Evolutionary conservation across 768 basidiomycete species (phyloP).

Genomic region (Suillus sp.): DNA sequence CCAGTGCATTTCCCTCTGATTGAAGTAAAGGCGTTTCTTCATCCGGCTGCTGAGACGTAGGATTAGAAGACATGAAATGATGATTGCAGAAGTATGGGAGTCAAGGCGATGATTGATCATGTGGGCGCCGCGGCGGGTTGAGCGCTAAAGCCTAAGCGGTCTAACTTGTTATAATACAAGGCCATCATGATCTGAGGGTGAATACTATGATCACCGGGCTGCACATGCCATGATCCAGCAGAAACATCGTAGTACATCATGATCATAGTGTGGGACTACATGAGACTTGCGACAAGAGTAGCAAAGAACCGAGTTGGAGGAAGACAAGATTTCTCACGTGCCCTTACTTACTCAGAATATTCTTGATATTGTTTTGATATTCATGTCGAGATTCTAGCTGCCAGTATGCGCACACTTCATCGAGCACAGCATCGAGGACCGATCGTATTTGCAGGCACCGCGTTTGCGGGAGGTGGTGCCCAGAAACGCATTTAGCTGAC

Average conservation of each 20-base stretch:
- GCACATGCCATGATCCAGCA: too few species aligned
- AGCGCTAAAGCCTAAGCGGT: neutral
- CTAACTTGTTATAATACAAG: neutral
- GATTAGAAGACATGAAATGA: slow-evolving; percentile 11
- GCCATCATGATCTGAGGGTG: neutral
- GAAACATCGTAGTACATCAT: too few species aligned
- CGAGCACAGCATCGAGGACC: neutral
- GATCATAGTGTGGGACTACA: too few species aligned
- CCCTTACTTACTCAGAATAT: too few species aligned
- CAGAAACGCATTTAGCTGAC: neutral
- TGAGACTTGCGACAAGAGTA: too few species aligned
- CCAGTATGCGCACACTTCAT: neutral
- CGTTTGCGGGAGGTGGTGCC: neutral
- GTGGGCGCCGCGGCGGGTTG: neutral
- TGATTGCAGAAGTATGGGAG: neutral
- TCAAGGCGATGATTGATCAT: neutral
- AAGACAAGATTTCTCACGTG: too few species aligned
- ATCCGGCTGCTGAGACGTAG: slow-evolving; percentile 33
- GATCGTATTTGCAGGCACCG: neutral
- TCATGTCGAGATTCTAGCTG: too few species aligned
- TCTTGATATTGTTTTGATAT: too few species aligned
- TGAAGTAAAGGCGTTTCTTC: slow-evolving; percentile 64
- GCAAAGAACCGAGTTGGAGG: too few species aligned
- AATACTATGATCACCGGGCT: neutral
- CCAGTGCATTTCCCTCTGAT: slow-evolving; percentile 16